Evolutionary conservation across 441 rosid genomes (phyloP), one percentile per base, ranked within the genome.

Genomic region (Gossypium laxum): DNA sequence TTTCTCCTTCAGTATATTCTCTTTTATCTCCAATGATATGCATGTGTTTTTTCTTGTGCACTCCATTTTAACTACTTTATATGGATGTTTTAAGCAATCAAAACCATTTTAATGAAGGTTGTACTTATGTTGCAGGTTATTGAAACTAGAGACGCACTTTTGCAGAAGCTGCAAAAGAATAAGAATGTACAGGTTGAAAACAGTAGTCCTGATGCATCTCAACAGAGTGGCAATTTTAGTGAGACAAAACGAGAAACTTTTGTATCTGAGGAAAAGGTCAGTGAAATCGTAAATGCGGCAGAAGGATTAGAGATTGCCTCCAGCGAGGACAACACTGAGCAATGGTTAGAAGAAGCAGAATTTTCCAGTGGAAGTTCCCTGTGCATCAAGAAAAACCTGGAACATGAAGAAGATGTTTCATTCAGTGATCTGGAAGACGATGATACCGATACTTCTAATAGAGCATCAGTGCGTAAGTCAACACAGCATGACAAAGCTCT

Each of bases 381-480:
- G 66, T 72, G 54, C 48, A 48, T 70, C 41, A 69, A 48, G 70
- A 80, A 77, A 62, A 76, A 64, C 52, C 72, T 71, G 51, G 76
- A 74, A 76, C 68, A 63, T 10, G 87, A 81, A 64, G 89, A 80
- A 64, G 87, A 82, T 38, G 80, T 84, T 56, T 84, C 88, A 1
- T 88, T 87, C 71, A 88, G 91, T 69, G 96, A 90, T 78, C 75
- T 88, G 73, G 92, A 85, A 66, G 88, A 84, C 6, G 79, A 82
- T 19, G 77, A 77, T 10, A 76, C 65, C 22, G 78, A 82, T 65
- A 78, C 61, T 69, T 76, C 84, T 0, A 26, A 64, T 48, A 81
- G 83, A 77, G 62, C 59, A 41, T 76, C 81, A 12, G 54, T 74
- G 43, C 62, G 50, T 60, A 81, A 52, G 21, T 73, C 48, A 22